Percentiles rank a stretch among this genome's conserved stretches.
phyloP scores from a whole-genome alignment of 345 rosid genomes.

The Durio zibethinus region DNA sequence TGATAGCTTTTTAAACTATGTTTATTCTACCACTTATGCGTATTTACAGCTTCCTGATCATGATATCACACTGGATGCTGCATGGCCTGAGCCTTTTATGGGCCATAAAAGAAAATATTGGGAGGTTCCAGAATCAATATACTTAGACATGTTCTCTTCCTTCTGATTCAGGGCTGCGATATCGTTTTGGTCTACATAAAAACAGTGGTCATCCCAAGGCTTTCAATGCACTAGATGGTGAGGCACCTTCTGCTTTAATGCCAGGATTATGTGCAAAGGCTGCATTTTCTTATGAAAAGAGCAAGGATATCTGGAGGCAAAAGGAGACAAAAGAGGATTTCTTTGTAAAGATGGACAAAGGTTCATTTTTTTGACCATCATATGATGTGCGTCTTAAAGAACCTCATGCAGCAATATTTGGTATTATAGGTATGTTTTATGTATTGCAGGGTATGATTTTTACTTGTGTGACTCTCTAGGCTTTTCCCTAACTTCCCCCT shows the following conservation, averaged over 20 bases:
- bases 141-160: slow-evolving; percentile 61
- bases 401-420: slow-evolving; percentile 75
- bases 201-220: slow-evolving; percentile 55
- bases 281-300: slow-evolving; percentile 69
- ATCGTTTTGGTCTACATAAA: slow-evolving; percentile 67
- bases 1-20: background rate
- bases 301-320: slow-evolving; percentile 65
- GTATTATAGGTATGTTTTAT: slow-evolving; percentile 52
- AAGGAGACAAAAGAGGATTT: slow-evolving; percentile 37
- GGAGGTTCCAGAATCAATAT: slow-evolving; percentile 86
- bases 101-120: slow-evolving; percentile 71
- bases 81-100: slow-evolving; percentile 73
- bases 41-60: slow-evolving; percentile 61
- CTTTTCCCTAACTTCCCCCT: background rate
- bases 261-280: slow-evolving; percentile 83
- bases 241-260: slow-evolving; percentile 56
- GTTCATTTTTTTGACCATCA: slow-evolving; percentile 35
- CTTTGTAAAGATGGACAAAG: slow-evolving; percentile 40
- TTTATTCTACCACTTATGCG: background rate
- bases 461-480: background rate
- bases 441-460: background rate
- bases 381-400: slow-evolving; percentile 63
- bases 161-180: slow-evolving; percentile 57
- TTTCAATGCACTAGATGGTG: slow-evolving; percentile 34
- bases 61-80: slow-evolving; percentile 80